Evolutionary conservation across 2,329 filamentous ascomycete genomes (phyloP).

Genomic region (Tolypocladium ophioglossoides): DNA sequence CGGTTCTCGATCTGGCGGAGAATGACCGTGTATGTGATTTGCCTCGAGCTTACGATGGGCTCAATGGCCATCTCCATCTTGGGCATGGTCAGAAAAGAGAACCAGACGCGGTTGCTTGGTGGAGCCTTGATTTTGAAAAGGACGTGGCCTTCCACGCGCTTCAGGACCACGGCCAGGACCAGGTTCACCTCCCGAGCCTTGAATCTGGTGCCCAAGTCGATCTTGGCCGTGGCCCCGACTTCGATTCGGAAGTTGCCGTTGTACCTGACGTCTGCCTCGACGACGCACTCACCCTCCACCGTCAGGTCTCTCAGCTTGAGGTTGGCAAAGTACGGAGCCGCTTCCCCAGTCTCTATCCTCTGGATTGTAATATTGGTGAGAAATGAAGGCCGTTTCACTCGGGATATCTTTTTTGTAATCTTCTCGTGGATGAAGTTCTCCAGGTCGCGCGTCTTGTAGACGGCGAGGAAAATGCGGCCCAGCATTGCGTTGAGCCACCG

Average conservation of each 20-base stretch:
- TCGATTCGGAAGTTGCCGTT: constrained; percentile 82
- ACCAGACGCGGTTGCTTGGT: constrained; percentile 92
- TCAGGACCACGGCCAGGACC: constrained; percentile 74
- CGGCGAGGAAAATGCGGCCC: constrained; percentile 74
- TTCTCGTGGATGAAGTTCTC: constrained; percentile 73
- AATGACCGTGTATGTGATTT: constrained; percentile 91
- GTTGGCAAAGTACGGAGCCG: constrained; percentile 82
- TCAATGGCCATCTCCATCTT: constrained; percentile 92
- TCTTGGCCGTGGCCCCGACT: constrained; percentile 82
- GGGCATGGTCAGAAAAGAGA: constrained; percentile 87
- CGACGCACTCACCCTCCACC: constrained; percentile 78
- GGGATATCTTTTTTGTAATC: constrained; percentile 90
- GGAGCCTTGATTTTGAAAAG: constrained; percentile 86
- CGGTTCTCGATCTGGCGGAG: constrained; percentile 87
- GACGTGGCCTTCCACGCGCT: constrained; percentile 74
- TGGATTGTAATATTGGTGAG: constrained; percentile 76
- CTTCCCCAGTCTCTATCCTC: constrained; percentile 75
- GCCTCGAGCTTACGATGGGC: constrained; percentile 86
- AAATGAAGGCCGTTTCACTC: constrained; percentile 85
- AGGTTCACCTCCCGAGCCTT: constrained; percentile 85
- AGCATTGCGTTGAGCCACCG: constrained; percentile 90
- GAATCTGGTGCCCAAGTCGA: constrained; percentile 81
- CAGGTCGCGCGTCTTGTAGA: constrained; percentile 77
- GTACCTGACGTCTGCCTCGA: constrained; percentile 83
- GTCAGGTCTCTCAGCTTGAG: constrained; percentile 80